Evolutionary conservation across 331 rosid genomes (phyloP).

Genomic region (Rosa hybrid): DNA sequence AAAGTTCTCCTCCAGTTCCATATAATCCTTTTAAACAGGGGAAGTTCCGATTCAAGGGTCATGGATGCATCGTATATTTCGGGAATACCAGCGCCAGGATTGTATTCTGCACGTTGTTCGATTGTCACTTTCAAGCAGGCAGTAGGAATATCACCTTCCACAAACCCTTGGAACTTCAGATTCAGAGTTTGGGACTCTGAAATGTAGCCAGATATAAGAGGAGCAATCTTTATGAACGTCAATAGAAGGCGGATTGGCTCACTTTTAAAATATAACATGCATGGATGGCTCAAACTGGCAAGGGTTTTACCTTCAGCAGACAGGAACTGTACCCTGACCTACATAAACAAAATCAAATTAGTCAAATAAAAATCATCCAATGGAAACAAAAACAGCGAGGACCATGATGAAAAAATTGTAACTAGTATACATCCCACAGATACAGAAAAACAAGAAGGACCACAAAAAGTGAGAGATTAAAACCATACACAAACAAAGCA

Average conservation of each 20-base stretch:
- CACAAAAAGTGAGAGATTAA: background rate
- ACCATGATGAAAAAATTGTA: background rate
- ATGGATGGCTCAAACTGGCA: conserved; percentile 70
- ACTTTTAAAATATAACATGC: conserved; percentile 73
- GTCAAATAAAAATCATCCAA: conserved; percentile 16
- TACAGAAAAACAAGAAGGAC: background rate
- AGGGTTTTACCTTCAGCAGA: conserved; percentile 58
- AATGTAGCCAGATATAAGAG: conserved; percentile 62
- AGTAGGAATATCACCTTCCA: conserved; percentile 59
- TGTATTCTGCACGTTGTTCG: conserved; percentile 72
- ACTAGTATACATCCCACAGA: background rate
- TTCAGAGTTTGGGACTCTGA: conserved; percentile 68
- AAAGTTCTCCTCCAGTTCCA: conserved; percentile 84
- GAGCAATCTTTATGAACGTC: conserved; percentile 68
- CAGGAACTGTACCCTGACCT: conserved; percentile 69
- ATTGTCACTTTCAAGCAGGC: conserved; percentile 73
- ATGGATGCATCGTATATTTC: conserved; percentile 72
- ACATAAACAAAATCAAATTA: conserved; percentile 22
- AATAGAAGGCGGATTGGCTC: conserved; percentile 67
- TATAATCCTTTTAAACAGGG: conserved; percentile 54
- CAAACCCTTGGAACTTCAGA: conserved; percentile 63
- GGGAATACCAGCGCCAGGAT: conserved; percentile 83
- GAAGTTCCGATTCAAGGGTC: conserved; percentile 60
- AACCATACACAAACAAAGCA: background rate
- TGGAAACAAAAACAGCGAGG: conserved; percentile 8